These are phyloP conservation scores for Papiliotrema nemorosa DNA, from an alignment of 1,284 basidiomycete genomes.

Conservation along the genomic window DNA sequence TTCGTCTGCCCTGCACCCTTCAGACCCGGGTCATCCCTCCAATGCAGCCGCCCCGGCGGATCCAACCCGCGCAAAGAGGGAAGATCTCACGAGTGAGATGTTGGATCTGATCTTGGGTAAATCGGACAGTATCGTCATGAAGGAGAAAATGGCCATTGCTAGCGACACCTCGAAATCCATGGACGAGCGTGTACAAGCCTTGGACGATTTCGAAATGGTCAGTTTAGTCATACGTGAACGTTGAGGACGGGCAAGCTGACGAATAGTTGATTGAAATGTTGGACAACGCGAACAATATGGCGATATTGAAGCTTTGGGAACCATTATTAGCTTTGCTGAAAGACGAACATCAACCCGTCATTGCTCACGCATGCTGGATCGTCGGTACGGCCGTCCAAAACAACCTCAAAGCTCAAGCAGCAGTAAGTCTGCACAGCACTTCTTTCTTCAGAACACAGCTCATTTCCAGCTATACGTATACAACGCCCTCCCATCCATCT, in stretches of 20 bases:
- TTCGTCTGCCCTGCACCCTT: slow-evolving; percentile 38
- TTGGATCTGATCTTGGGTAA: slow-evolving; percentile 84
- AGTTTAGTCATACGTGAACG: slow-evolving; percentile 12
- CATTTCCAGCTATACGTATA: slow-evolving; percentile 62
- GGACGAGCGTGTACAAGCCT: slow-evolving; percentile 67
- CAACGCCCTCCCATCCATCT: slow-evolving; percentile 64
- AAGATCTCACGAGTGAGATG: slow-evolving; percentile 56
- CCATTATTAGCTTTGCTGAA: slow-evolving; percentile 68
- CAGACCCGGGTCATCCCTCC: slow-evolving; percentile 25
- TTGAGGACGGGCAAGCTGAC: neutral
- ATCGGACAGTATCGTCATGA: slow-evolving; percentile 79
- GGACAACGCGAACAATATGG: slow-evolving; percentile 93
- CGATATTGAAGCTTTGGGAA: slow-evolving; percentile 79
- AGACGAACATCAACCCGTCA: slow-evolving; percentile 61
- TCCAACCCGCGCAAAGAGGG: slow-evolving; percentile 15
- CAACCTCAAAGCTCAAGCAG: slow-evolving; percentile 83
- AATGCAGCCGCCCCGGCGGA: slow-evolving; percentile 21
- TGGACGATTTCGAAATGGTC: slow-evolving; percentile 96
- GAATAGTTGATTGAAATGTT: slow-evolving; percentile 81
- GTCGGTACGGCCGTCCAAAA: slow-evolving; percentile 93
- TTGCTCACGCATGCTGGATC: slow-evolving; percentile 79
- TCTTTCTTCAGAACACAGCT: neutral
- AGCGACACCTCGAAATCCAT: slow-evolving; percentile 61
- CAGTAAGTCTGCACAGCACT: slow-evolving; percentile 56
- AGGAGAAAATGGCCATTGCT: slow-evolving; percentile 73